Evolutionary conservation across 2,329 filamentous ascomycete genomes (phyloP), one percentile per base, ranked within the genome.

Genomic region (Tolypocladium endophyticum): DNA sequence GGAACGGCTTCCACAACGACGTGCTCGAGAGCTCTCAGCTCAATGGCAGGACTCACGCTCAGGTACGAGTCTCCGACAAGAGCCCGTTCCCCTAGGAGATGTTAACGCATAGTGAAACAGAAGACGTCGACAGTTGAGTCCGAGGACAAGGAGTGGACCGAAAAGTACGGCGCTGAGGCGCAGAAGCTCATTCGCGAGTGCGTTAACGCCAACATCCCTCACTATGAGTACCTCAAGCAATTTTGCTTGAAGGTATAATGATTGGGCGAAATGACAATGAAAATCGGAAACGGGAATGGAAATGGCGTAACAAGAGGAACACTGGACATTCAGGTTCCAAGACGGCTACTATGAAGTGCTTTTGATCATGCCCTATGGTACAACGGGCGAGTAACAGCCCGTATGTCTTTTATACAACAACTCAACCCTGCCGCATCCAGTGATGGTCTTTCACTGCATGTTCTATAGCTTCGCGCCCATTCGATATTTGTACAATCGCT

Each of bases 1-100:
- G 94, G 94, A 89, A 87, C 66, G 94, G 94, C 14, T 97, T 96
- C 77, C 94, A 97, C 73, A 89, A 97, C 66, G 94, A 97, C 78
- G 94, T 92, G 18, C 90, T 97, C 67, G 80, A 89, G 65, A 96
- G 90, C 70, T 87, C 81, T 43, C 86, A 86, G 62, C 77, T 99
- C 68, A 87, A 87, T 71, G 84, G 89, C 2, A 81, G 90, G 69
- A 79, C 80, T 54, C 81, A 87, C 64, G 82, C 85, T 33, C 79
- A 83, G 72, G 84, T 86, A 35, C 30, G 50, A 35, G 20, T 12
- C 6, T 23, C 41, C n/a, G 30, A 23, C 20, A 23, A 0, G 3
- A n/a, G 6, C 28, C 28, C 11, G 2, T 35, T 2, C 30, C 4
- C 14, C 39, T 23, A 50, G 11, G 30, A 20, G 23, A 38, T 58